Percentiles rank a stretch among this genome's conserved stretches.
Conservation (phyloP, 2,329 filamentous ascomycete genomes). For the Fusarium bulbicola region DNA sequence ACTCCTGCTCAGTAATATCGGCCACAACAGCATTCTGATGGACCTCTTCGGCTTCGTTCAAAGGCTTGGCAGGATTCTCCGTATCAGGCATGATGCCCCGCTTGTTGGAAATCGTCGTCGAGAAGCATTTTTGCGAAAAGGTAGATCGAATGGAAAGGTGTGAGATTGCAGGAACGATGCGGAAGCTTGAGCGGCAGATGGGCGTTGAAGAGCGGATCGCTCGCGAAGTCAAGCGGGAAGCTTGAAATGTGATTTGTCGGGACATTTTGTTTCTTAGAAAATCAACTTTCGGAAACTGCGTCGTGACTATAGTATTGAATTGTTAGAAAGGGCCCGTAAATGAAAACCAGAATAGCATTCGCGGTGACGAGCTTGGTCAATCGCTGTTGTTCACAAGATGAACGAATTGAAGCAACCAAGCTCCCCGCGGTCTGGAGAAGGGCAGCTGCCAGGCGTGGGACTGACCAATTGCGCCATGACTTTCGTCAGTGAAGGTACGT, state of each 20-base stretch:
- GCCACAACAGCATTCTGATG: conserved; percentile 58
- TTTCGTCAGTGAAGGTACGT: conserved; percentile 31
- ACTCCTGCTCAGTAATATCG: conserved; percentile 74
- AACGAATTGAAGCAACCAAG: conserved; percentile 20
- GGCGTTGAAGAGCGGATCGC: conserved; percentile 42
- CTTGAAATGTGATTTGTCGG: conserved; percentile 47
- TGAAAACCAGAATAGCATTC: background rate
- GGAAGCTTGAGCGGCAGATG: conserved; percentile 36
- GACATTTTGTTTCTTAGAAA: conserved; percentile 41
- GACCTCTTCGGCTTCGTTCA: conserved; percentile 50
- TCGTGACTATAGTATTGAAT: background rate
- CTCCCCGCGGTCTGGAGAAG: conserved; percentile 21
- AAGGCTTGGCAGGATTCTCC: conserved; percentile 60
- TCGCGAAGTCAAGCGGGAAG: conserved; percentile 51
- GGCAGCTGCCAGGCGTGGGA: conserved; percentile 9
- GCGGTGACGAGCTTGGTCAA: conserved; percentile 3
- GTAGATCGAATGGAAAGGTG: conserved; percentile 2
- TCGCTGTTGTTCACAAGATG: conserved; percentile 5
- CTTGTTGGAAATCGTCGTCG: conserved; percentile 40
- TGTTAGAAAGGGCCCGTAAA: background rate
- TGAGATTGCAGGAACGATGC: conserved; percentile 14
- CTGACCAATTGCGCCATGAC: conserved; percentile 19
- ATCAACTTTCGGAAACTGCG: background rate
- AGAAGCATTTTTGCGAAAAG: conserved; percentile 43
- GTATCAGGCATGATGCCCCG: conserved; percentile 70